Evolutionary conservation across 768 basidiomycete species (phyloP).

Genomic region (Boletus subcaerulescens): DNA sequence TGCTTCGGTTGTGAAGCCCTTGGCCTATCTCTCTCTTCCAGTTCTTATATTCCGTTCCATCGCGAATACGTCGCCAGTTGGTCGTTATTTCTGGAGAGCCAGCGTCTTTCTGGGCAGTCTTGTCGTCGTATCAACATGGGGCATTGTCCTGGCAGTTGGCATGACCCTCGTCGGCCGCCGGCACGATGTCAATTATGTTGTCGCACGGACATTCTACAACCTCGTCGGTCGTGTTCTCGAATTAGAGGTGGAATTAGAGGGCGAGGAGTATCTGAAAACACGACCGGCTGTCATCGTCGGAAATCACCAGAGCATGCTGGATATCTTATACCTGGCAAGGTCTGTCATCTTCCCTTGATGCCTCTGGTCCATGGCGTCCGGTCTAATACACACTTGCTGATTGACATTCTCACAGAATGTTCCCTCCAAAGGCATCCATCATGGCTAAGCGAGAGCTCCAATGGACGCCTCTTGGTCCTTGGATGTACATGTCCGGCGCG

Average conservation of each 20-base stretch:
- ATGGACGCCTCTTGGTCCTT: constrained; percentile 87
- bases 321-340: constrained; percentile 80
- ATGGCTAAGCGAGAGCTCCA: constrained; percentile 91
- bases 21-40: constrained; percentile 78
- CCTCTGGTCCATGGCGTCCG: constrained; percentile 4
- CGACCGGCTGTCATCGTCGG: constrained; percentile 73
- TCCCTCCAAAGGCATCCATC: constrained; percentile 80
- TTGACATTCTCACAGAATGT: constrained; percentile 49
- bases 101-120: constrained; percentile 72
- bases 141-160: constrained; percentile 62
- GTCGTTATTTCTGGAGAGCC: constrained; percentile 70
- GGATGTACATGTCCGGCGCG: constrained; percentile 84
- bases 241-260: constrained; percentile 75
- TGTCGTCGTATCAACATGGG: constrained; percentile 67
- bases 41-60: constrained; percentile 61
- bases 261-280: constrained; percentile 74
- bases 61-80: constrained; percentile 51
- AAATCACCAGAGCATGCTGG: constrained; percentile 94
- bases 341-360: constrained; percentile 30
- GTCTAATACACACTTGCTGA: constrained; percentile 3
- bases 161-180: constrained; percentile 66
- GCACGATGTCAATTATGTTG: constrained; percentile 77
- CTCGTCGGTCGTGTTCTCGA: constrained; percentile 62
- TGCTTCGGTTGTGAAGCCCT: constrained; percentile 56
- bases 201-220: constrained; percentile 81